Percentiles rank a stretch among this genome's conserved stretches.
Conservation (phyloP, 75 land plant genomes). For the Ceratopteris richardii region DNA sequence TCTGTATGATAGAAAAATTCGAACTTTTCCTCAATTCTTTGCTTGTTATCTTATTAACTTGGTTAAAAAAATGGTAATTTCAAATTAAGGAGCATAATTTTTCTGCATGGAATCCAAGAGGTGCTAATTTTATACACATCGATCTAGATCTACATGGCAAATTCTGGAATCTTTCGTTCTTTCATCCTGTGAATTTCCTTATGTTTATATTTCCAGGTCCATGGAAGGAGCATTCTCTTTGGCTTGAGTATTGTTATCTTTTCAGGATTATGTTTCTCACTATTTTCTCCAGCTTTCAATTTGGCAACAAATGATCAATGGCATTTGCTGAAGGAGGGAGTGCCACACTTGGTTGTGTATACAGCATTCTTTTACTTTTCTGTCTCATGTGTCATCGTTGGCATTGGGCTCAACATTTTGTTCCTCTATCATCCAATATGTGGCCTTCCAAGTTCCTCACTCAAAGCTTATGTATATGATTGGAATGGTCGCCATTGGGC, state of each 20-base stretch:
- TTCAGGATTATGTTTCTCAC: slow-evolving; percentile 86
- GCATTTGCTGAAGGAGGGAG: slow-evolving; percentile 73
- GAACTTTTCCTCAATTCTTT: too few relatives aligned
- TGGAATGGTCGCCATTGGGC: slow-evolving; percentile 91
- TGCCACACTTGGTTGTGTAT: slow-evolving; percentile 79
- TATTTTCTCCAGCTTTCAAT: slow-evolving; percentile 93
- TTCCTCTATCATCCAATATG: slow-evolving; percentile 77
- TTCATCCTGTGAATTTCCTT: too few relatives aligned
- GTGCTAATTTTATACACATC: too few relatives aligned
- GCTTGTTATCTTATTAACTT: too few relatives aligned
- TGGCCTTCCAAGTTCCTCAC: slow-evolving; percentile 61
- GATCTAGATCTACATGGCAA: too few relatives aligned
- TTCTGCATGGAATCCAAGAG: too few relatives aligned
- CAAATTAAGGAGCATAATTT: too few relatives aligned
- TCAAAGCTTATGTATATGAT: slow-evolving; percentile 59
- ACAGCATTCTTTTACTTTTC: slow-evolving; percentile 97
- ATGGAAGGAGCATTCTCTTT: slow-evolving; percentile 42
- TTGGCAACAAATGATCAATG: slow-evolving; percentile 97
- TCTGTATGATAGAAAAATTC: too few relatives aligned
- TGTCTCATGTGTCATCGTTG: slow-evolving; percentile 53
- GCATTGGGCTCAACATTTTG: slow-evolving; percentile 48
- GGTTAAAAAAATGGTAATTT: too few relatives aligned
- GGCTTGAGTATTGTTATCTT: slow-evolving; percentile 77
- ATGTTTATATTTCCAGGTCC: slow-evolving; percentile 32
- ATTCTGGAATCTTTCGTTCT: too few relatives aligned